phyloP scores from a whole-genome alignment of 164 flowering plant genomes.

The Vitis rupestris region DNA sequence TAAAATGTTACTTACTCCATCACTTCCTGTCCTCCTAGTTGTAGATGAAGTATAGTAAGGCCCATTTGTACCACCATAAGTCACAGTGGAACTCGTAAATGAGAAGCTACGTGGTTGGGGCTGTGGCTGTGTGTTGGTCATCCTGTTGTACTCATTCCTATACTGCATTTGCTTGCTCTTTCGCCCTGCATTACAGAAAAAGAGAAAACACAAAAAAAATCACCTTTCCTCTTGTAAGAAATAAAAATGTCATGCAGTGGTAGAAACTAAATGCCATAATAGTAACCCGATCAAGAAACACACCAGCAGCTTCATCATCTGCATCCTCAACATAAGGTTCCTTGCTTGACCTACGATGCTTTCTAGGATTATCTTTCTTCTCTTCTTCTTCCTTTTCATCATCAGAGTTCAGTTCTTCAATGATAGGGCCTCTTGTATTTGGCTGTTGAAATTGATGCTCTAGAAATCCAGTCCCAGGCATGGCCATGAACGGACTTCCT shows the following conservation, averaged over 20 bases:
- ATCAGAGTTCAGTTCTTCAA: conserved; percentile 48
- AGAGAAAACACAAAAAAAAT: too few species aligned
- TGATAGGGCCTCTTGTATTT: conserved; percentile 39
- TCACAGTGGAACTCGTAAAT: conserved; percentile 74
- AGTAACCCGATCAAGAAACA: neutral
- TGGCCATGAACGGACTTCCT: conserved; percentile 23
- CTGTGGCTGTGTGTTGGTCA: conserved; percentile 11
- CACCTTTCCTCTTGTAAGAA: neutral
- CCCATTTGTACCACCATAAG: conserved; percentile 89
- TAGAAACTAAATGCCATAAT: neutral
- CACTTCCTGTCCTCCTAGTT: conserved; percentile 72
- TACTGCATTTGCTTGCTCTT: conserved; percentile 30
- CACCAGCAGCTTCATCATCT: conserved; percentile 26
- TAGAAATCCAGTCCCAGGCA: conserved; percentile 26
- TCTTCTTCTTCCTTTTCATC: conserved; percentile 35
- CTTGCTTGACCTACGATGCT: conserved; percentile 31
- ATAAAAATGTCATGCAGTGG: neutral
- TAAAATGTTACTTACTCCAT: conserved; percentile 57
- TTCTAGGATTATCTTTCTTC: conserved; percentile 28
- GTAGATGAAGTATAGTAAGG: conserved; percentile 79
- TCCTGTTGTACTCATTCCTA: conserved; percentile 15
- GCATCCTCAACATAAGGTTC: conserved; percentile 34
- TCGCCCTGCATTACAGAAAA: conserved; percentile 19
- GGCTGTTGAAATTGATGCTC: conserved; percentile 34
- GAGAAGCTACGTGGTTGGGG: conserved; percentile 32